These are phyloP conservation scores for Spiraea crenata DNA, from an alignment of 331 rosid genomes.

Conservation along the genomic window DNA sequence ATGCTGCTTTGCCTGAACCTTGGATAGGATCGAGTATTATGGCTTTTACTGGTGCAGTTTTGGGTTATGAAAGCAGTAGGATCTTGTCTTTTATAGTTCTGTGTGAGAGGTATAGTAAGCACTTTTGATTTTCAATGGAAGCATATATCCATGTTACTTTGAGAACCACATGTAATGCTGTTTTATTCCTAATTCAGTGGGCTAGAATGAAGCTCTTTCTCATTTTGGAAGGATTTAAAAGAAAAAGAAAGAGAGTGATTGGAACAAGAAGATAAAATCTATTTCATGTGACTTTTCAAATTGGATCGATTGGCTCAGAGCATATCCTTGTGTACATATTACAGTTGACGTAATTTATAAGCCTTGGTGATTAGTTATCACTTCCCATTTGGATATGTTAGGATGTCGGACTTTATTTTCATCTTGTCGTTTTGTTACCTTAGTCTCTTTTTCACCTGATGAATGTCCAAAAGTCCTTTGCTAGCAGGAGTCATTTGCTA, in stretches of 20 bases:
- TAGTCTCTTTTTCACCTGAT: neutral
- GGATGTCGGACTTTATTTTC: neutral
- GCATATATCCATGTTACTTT: no score
- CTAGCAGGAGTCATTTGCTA: neutral
- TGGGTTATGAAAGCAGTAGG: no score
- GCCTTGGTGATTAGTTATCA: neutral
- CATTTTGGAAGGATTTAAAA: neutral
- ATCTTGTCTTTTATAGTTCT: no score
- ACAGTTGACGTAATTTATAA: neutral
- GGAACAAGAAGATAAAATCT: no score
- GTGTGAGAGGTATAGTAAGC: no score
- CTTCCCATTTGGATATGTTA: neutral
- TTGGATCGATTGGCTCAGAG: neutral
- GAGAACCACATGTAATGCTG: no score
- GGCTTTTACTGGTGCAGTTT: no score
- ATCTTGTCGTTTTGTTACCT: neutral
- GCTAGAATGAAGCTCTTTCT: neutral
- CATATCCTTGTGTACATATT: neutral
- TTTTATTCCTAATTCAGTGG: neutral
- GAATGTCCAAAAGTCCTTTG: constrained; percentile 8
- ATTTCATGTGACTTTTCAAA: neutral
- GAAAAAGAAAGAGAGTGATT: neutral
- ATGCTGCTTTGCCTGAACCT: no score
- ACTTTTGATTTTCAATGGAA: no score
- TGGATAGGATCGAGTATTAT: no score